Percentiles rank a stretch among this genome's conserved stretches.
These are phyloP conservation scores for button mushroom (Agaricus bisporus) DNA, from an alignment of 768 basidiomycete genomes.

Conservation along the genomic window DNA sequence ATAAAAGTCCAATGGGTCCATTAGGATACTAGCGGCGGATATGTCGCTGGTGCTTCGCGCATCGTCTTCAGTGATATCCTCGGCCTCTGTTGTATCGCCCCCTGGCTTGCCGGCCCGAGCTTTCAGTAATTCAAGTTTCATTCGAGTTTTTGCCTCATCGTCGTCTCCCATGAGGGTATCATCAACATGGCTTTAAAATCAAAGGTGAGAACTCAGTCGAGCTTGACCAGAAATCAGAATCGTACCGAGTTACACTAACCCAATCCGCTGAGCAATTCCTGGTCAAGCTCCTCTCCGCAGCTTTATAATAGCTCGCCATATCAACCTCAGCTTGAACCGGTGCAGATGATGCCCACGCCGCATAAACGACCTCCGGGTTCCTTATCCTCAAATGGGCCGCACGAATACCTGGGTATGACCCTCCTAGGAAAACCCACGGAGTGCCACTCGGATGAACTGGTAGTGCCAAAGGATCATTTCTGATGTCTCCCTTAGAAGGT, in stretches of 20 bases:
- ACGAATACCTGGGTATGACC: conserved; percentile 43
- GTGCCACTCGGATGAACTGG: conserved; percentile 34
- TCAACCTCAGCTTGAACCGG: conserved; percentile 45
- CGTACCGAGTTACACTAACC: conserved; percentile 34
- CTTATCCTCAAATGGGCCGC: conserved; percentile 38
- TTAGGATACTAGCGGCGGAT: conserved; percentile 35
- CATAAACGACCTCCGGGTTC: conserved; percentile 39
- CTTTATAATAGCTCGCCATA: conserved; percentile 45
- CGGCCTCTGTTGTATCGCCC: conserved; percentile 31
- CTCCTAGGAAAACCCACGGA: conserved; percentile 45
- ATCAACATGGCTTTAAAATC: conserved; percentile 26
- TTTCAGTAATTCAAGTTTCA: conserved; percentile 37
- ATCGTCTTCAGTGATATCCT: conserved; percentile 23
- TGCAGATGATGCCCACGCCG: conserved; percentile 44
- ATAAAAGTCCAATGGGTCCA: conserved; percentile 44
- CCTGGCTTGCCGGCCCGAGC: conserved; percentile 37
- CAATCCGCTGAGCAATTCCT: conserved; percentile 49
- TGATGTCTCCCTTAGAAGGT: not conserved
- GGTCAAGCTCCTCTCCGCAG: conserved; percentile 41
- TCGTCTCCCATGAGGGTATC: conserved; percentile 25
- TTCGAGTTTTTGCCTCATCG: conserved; percentile 25
- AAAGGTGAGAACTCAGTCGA: not conserved
- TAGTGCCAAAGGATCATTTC: conserved; percentile 7
- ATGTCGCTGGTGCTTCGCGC: conserved; percentile 32
- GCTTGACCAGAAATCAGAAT: not conserved